phyloP scores from a whole-genome alignment of 176 grass and related monocot species.

The Cenchrus americanus region DNA sequence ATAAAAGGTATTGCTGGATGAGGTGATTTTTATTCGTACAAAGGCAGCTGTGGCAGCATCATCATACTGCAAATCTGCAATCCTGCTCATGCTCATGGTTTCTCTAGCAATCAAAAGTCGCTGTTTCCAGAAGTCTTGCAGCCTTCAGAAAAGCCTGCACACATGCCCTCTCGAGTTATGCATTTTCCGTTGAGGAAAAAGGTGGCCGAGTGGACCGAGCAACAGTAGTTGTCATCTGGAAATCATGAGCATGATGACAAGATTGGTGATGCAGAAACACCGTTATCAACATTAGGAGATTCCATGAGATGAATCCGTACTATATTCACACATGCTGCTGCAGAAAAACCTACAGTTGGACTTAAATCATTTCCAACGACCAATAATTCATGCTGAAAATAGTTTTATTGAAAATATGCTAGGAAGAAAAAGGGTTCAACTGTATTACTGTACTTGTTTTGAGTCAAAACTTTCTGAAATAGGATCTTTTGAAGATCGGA shows the following conservation, averaged over 20 bases:
- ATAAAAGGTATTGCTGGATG: conserved; percentile 2
- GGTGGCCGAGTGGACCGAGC: conserved; percentile 1
- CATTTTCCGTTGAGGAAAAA: conserved; percentile 15
- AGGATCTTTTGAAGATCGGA: not conserved
- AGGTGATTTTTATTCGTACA: conserved; percentile 13
- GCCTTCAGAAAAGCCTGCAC: conserved; percentile 44
- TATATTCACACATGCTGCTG: conserved; percentile 9
- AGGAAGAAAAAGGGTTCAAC: not conserved
- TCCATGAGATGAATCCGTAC: not conserved
- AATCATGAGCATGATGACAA: conserved; percentile 10
- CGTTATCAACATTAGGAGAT: not conserved
- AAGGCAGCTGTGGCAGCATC: conserved; percentile 9
- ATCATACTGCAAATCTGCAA: conserved; percentile 38
- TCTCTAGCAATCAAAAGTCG: conserved; percentile 37
- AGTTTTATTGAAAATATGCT: not conserved
- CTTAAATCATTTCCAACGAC: not conserved
- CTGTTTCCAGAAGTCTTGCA: conserved; percentile 36
- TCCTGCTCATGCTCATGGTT: conserved; percentile 42
- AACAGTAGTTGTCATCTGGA: not conserved
- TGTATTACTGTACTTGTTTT: not conserved
- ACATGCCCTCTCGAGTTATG: conserved; percentile 29
- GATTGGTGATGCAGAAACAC: not conserved
- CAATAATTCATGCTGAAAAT: conserved; percentile 23
- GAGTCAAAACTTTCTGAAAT: not conserved
- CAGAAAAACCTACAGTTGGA: not conserved